Conservation (phyloP, 2,329 filamentous ascomycete genomes). For the Monilinia aucupariae region DNA sequence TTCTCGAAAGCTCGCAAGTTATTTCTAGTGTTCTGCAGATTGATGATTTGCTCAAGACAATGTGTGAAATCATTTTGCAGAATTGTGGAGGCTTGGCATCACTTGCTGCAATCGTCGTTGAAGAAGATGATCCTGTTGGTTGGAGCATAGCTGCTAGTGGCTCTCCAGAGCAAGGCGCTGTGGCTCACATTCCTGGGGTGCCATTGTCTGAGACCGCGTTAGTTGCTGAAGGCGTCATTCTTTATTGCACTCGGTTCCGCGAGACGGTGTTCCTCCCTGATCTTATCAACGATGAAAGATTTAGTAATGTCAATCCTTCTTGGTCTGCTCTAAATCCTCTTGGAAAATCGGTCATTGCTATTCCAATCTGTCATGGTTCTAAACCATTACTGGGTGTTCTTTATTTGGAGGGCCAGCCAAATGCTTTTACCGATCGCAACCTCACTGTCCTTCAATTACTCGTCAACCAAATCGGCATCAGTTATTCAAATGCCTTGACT, state of each 20-base stretch:
- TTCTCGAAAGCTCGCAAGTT: slow-evolving; percentile 72
- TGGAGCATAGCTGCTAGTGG: slow-evolving; percentile 74
- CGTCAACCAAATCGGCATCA: slow-evolving; percentile 72
- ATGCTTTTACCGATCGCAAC: slow-evolving; percentile 71
- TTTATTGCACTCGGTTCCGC: slow-evolving; percentile 71
- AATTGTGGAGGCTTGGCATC: slow-evolving; percentile 68
- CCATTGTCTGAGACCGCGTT: slow-evolving; percentile 60
- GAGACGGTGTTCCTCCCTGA: slow-evolving; percentile 72
- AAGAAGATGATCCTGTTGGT: slow-evolving; percentile 50
- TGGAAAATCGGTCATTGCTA: slow-evolving; percentile 71
- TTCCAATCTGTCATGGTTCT: slow-evolving; percentile 69
- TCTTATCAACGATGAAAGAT: slow-evolving; percentile 68
- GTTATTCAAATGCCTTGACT: slow-evolving; percentile 61
- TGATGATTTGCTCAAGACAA: slow-evolving; percentile 69
- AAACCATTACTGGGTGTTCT: slow-evolving; percentile 67
- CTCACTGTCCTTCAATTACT: slow-evolving; percentile 62
- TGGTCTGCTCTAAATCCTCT: slow-evolving; percentile 64
- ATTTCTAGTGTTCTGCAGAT: slow-evolving; percentile 74
- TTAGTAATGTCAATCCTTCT: slow-evolving; percentile 65
- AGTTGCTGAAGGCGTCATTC: slow-evolving; percentile 70
- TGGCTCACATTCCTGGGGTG: slow-evolving; percentile 60
- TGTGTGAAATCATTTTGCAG: slow-evolving; percentile 76
- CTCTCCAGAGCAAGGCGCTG: slow-evolving; percentile 62
- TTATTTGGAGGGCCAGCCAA: slow-evolving; percentile 69
- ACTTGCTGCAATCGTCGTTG: slow-evolving; percentile 67